phyloP scores from a whole-genome alignment of 169 alveolate genomes.

The Plasmodium cynomolgi region DNA sequence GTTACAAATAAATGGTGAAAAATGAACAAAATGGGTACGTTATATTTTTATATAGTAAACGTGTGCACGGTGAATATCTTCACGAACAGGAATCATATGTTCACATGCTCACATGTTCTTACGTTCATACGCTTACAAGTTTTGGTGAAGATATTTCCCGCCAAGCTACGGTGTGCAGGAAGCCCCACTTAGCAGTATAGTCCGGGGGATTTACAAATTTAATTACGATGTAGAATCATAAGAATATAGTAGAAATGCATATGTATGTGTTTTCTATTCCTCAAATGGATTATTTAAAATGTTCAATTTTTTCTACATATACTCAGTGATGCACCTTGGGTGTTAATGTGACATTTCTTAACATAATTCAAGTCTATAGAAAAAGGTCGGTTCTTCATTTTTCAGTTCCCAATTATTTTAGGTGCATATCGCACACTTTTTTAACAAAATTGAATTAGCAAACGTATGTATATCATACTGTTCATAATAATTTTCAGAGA shows the following conservation, averaged over 20 bases:
- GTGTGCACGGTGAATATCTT: background rate
- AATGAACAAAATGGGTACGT: background rate
- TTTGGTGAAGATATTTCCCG: background rate
- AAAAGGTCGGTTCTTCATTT: background rate
- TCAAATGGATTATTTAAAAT: background rate
- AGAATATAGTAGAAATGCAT: background rate
- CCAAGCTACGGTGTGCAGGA: background rate
- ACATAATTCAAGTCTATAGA: background rate
- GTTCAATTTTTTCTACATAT: background rate
- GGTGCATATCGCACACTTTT: background rate
- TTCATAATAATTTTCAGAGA: background rate
- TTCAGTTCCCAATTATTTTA: background rate
- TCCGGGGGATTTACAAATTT: background rate
- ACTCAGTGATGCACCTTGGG: background rate
- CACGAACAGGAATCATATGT: background rate
- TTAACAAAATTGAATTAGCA: background rate
- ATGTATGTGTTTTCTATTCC: background rate
- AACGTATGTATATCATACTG: background rate
- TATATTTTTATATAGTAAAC: too few species aligned
- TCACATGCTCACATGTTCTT: background rate
- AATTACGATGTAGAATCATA: background rate
- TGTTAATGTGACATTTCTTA: background rate
- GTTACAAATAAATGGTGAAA: background rate
- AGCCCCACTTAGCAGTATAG: background rate
- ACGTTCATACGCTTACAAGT: background rate